Conservation (phyloP, 148 eudicot genomes). For the Gaultheria prostrata region DNA sequence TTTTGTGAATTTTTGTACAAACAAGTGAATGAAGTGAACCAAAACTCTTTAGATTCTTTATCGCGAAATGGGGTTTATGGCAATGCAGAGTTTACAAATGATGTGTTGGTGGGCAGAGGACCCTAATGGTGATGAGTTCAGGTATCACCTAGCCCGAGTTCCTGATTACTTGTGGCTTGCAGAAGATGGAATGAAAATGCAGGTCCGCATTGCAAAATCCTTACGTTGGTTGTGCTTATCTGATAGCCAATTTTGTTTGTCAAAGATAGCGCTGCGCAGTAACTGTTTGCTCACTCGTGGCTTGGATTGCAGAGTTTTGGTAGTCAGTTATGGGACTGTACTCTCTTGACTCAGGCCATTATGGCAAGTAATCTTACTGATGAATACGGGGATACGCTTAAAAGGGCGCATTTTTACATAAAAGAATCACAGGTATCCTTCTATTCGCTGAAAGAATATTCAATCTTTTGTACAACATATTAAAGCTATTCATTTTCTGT, state of each 20-base stretch:
- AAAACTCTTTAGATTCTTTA: not conserved
- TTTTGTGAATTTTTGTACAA: not conserved
- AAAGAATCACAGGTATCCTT: constrained; percentile 19
- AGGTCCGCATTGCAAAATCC: not conserved
- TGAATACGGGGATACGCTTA: constrained; percentile 8
- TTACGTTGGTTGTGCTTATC: not conserved
- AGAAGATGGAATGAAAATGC: constrained; percentile 23
- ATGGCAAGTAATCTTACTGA: constrained; percentile 7
- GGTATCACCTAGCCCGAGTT: constrained; percentile 20
- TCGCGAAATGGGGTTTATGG: not conserved
- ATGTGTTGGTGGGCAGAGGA: constrained; percentile 18
- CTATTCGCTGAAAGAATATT: not conserved
- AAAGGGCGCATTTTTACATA: constrained; percentile 1
- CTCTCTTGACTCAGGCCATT: constrained; percentile 20
- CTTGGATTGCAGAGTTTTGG: constrained; percentile 22
- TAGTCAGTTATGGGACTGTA: constrained; percentile 24
- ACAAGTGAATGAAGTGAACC: not conserved
- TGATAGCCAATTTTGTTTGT: not conserved
- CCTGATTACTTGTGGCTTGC: constrained; percentile 23
- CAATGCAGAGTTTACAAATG: constrained; percentile 8
- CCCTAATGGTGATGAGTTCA: constrained; percentile 15
- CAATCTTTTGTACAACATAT: not conserved
- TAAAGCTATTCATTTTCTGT: not conserved
- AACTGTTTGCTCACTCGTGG: not conserved
- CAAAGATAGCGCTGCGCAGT: not conserved